A percentile compares a stretch with the other conserved stretches of the same genome.
These are phyloP conservation scores for Alternaria conjuncta DNA, from an alignment of 2,329 filamentous ascomycete species.

Conservation along the genomic window DNA sequence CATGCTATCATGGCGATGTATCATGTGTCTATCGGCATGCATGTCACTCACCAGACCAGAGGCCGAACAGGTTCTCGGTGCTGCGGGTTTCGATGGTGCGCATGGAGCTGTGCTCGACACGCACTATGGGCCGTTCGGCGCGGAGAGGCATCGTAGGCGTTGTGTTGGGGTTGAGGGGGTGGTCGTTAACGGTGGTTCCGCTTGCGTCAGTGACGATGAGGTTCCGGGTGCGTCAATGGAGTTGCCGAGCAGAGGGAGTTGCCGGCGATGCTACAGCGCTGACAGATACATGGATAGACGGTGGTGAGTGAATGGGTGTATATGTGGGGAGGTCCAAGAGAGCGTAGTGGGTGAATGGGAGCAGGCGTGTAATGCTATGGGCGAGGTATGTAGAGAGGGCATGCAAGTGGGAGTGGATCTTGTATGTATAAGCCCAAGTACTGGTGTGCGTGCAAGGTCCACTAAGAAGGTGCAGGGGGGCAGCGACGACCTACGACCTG, in stretches of 20 bases:
- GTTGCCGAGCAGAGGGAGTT: conserved; percentile 24
- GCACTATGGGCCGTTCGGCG: conserved; percentile 84
- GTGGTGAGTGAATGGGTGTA: background rate
- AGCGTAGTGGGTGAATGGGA: background rate
- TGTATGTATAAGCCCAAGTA: conserved; percentile 25
- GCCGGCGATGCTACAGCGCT: conserved; percentile 31
- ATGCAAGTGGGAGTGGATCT: conserved; percentile 24
- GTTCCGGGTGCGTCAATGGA: conserved; percentile 30
- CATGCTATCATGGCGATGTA: background rate
- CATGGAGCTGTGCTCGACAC: conserved; percentile 89
- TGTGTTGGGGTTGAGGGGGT: background rate
- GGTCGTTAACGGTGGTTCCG: conserved; percentile 7
- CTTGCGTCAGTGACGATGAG: conserved; percentile 13
- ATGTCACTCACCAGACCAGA: conserved; percentile 85
- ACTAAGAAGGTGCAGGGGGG: conserved; percentile 17
- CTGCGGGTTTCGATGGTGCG: conserved; percentile 94
- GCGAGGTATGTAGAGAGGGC: background rate
- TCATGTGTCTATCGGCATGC: background rate
- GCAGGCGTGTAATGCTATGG: conserved; percentile 14
- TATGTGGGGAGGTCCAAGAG: background rate
- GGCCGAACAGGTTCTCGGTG: conserved; percentile 90
- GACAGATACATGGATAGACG: conserved; percentile 25
- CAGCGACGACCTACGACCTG: conserved; percentile 14
- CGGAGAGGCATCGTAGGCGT: conserved; percentile 74
- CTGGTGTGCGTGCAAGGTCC: conserved; percentile 13